phyloP scores from a whole-genome alignment of 2,329 filamentous ascomycete genomes.

The Calonectria montana region DNA sequence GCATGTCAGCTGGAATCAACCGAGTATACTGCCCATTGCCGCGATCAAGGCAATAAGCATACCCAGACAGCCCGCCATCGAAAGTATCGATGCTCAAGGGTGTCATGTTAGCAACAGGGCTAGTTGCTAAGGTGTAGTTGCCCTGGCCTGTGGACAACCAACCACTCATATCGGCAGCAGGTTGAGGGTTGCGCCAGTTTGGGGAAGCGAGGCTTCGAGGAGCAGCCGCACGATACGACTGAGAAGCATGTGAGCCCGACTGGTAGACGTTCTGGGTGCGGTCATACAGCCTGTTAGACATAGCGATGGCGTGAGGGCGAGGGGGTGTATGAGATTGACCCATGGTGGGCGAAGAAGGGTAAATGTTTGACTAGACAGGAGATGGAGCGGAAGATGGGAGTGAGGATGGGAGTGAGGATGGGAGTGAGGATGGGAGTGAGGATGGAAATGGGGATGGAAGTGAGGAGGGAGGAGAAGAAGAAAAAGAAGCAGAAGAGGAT shows the following conservation, averaged over 20 bases:
- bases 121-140: slow-evolving; percentile 29
- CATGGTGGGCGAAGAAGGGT: slow-evolving; percentile 16
- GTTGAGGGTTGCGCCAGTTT: slow-evolving; percentile 36
- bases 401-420: not conserved
- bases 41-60: slow-evolving; percentile 65
- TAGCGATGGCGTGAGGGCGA: not conserved
- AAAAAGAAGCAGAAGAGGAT: not conserved
- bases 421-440: not conserved
- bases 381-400: not conserved
- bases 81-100: not conserved
- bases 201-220: slow-evolving; percentile 34
- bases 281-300: not conserved
- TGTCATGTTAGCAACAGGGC: not conserved
- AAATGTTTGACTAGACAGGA: not conserved
- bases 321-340: not conserved
- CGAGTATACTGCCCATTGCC: slow-evolving; percentile 65
- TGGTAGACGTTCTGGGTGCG: slow-evolving; percentile 26
- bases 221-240: slow-evolving; percentile 24
- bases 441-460: not conserved
- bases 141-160: not conserved
- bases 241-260: slow-evolving; percentile 7
- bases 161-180: slow-evolving; percentile 14
- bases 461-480: not conserved
- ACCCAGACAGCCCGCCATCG: slow-evolving; percentile 34
- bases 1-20: slow-evolving; percentile 66